Base-by-base conservation (phyloP, 169 alveolate genomes). In the Eimeria maxima region DNA sequence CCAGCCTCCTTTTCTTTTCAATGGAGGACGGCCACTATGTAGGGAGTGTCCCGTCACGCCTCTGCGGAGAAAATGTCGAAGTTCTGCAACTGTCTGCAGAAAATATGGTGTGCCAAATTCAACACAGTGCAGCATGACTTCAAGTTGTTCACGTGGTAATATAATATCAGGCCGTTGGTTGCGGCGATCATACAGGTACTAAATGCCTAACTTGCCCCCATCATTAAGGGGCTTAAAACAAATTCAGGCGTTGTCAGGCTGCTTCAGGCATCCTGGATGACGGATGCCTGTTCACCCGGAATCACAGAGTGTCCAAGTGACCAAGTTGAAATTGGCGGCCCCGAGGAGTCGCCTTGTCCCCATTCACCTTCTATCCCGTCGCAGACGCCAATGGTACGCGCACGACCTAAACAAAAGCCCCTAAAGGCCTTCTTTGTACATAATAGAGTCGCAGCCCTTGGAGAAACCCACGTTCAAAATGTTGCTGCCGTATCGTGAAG, bases 81-180 rank as follows among this genome's bases (percentile, higher is more conserved):
- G 96, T 93, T 6, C 93, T 93, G 45, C 96, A 95, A 84, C 73
- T 88, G 10, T 88, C 95, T 84, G 93, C 93, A 33, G 93, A 84
- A 11, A 84, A 57, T 69, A 84, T 84, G 93, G 93, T 84, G 67
- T 53, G 93, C 57, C 93, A 57, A 60, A 53, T 57, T 84, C n/a
- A 57, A 60, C 71, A 33, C 73, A 42, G 6, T 13, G 90, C 50
- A 27, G 47, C 50, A 47, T 47, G 47, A 22, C 71, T 53, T 55
- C 73, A 20, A 55, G 22, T 81, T 81, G 22, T 81, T 81, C 71
- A 81, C 38, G 27, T 24, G 27, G 80, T 78, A 84, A 29, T 44
- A 55, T 57, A 84, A 29, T 44, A 55, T 57, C 93, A 84, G 93
- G 93, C 93, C 45, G 93, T 84, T 38, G 93, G 93, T 22, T 84